A percentile compares a stretch with the other conserved stretches of the same genome.
These are phyloP conservation scores for Lyophyllum atratum DNA, from an alignment of 768 basidiomycete genomes.

Conservation along the genomic window DNA sequence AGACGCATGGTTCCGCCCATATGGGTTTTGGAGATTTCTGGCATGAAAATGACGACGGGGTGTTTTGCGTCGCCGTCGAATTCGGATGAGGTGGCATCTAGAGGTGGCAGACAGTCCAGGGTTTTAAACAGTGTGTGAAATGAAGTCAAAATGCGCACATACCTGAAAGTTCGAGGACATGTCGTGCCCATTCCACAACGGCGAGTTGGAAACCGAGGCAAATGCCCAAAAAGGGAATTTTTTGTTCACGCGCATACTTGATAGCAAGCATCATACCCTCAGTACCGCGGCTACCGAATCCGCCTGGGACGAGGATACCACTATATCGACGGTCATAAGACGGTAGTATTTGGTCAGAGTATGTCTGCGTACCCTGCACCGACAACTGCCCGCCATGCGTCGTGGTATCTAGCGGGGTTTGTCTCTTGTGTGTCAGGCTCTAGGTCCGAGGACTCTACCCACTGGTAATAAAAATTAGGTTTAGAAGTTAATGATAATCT, in stretches of 20 bases:
- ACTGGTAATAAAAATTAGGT: conserved; percentile 44
- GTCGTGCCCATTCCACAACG: conserved; percentile 92
- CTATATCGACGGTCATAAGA: conserved; percentile 36
- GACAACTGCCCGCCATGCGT: conserved; percentile 92
- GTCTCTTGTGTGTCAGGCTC: conserved; percentile 79
- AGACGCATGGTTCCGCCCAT: conserved; percentile 99
- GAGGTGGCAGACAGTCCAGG: conserved; percentile 1
- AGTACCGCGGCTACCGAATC: conserved; percentile 90
- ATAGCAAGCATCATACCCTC: conserved; percentile 99
- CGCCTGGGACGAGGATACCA: conserved; percentile 96
- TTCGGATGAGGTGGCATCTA: conserved; percentile 87
- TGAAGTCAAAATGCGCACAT: conserved; percentile 16
- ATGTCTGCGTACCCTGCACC: conserved; percentile 69
- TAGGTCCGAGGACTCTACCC: conserved; percentile 95
- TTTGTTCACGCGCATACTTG: conserved; percentile 95
- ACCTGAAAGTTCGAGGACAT: conserved; percentile 75
- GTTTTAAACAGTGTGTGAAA: not conserved
- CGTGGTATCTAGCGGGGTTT: conserved; percentile 88
- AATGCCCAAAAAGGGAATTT: conserved; percentile 93
- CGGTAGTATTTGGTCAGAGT: conserved; percentile 9
- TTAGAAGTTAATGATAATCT: not conserved
- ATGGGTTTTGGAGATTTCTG: conserved; percentile 95
- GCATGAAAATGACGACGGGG: conserved; percentile 95
- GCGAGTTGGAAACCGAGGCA: conserved; percentile 98
- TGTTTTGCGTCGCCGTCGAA: conserved; percentile 63